A percentile compares a stretch with the other conserved stretches of the same genome.
Conservation (phyloP, 805 yeast genomes). For the Wickerhamiella hasegawae region DNA sequence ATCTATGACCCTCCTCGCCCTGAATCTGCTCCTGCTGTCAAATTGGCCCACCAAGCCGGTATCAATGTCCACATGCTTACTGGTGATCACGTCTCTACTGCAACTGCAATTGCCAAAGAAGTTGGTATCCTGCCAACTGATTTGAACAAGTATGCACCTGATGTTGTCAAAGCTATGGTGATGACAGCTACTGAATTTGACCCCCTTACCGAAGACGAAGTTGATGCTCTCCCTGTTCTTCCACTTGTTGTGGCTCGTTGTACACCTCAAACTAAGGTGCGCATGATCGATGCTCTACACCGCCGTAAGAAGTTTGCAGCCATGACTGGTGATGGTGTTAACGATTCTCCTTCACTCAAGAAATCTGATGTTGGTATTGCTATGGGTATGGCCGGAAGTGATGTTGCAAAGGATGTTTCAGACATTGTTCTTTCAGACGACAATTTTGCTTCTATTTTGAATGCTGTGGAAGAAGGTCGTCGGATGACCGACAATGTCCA, state of each 20-base stretch:
- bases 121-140: conserved; percentile 60
- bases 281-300: conserved; percentile 65
- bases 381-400: conserved; percentile 69
- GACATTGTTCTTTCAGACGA: conserved; percentile 65
- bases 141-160: conserved; percentile 35
- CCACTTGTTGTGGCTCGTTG: conserved; percentile 72
- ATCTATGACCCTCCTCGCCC: conserved; percentile 68
- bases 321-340: conserved; percentile 77
- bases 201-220: conserved; percentile 37
- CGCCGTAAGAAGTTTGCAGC: conserved; percentile 50
- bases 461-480: conserved; percentile 69
- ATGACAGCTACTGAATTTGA: conserved; percentile 67
- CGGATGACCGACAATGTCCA: conserved; percentile 67
- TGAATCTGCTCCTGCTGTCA: conserved; percentile 51
- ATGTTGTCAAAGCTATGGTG: conserved; percentile 45
- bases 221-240: conserved; percentile 47
- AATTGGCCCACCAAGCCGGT: conserved; percentile 56
- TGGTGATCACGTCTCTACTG: conserved; percentile 70
- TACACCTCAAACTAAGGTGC: conserved; percentile 68
- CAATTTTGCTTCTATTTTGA: conserved; percentile 63
- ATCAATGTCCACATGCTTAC: conserved; percentile 70
- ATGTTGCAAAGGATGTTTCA: conserved; percentile 72
- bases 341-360: conserved; percentile 64
- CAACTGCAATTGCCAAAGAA: conserved; percentile 64
- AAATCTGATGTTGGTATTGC: conserved; percentile 72